These are phyloP conservation scores for Cordyceps tenuipes DNA, from an alignment of 2,329 filamentous ascomycete species.

Conservation along the genomic window DNA sequence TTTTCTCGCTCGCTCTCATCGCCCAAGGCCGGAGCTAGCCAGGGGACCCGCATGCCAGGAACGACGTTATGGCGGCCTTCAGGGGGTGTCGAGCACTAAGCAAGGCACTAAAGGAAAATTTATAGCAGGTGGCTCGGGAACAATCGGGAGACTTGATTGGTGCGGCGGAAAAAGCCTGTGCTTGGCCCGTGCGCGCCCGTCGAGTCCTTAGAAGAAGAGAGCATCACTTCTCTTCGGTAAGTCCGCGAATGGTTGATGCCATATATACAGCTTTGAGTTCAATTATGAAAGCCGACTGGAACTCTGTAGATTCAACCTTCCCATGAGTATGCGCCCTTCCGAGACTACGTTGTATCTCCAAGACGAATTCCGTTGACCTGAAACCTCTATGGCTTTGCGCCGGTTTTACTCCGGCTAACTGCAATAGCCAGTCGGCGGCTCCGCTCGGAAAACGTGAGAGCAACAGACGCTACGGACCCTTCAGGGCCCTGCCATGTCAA, in stretches of 20 bases:
- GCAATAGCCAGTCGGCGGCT: background rate
- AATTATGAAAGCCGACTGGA: too few species aligned
- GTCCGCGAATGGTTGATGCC: background rate
- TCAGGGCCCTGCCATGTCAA: background rate
- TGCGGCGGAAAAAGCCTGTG: background rate
- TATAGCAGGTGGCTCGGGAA: constrained; percentile 9
- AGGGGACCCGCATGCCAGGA: constrained; percentile 2
- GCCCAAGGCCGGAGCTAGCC: background rate
- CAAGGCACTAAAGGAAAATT: constrained; percentile 3
- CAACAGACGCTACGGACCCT: background rate
- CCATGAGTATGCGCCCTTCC: too few species aligned
- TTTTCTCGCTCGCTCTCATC: background rate
- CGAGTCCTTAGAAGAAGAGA: background rate
- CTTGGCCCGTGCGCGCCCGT: background rate
- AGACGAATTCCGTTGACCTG: background rate
- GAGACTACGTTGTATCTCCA: too few species aligned
- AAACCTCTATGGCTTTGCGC: background rate
- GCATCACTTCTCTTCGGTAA: background rate
- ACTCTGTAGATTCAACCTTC: too few species aligned
- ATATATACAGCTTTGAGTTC: background rate
- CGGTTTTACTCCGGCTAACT: constrained; percentile 9
- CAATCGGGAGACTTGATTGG: constrained; percentile 11
- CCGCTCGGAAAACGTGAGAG: background rate
- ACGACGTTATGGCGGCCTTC: background rate
- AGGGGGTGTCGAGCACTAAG: background rate